These are phyloP conservation scores for Pseudoscleropodium purum DNA, from an alignment of 225 moss, liverwort and hornwort species.

Conservation along the genomic window DNA sequence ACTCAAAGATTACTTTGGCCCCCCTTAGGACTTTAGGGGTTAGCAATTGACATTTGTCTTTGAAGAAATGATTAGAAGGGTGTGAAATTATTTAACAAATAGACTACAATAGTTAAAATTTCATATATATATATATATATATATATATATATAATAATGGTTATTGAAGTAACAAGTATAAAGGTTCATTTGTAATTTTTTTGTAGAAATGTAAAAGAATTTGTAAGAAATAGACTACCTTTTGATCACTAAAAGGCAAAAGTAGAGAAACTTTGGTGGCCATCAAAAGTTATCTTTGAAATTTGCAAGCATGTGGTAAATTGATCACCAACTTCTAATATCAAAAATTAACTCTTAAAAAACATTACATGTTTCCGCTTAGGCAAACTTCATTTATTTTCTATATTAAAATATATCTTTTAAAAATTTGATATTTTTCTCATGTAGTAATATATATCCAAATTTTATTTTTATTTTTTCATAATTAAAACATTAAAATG, in stretches of 20 bases:
- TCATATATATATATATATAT: not conserved
- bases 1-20: not conserved
- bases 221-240: not conserved
- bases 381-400: not conserved
- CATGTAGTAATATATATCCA: too few species aligned
- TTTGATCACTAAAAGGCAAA: not conserved
- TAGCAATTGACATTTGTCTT: not conserved
- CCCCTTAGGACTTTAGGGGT: not conserved
- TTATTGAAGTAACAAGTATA: not conserved
- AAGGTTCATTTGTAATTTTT: not conserved
- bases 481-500: not conserved
- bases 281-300: not conserved
- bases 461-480: not conserved
- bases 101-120: not conserved
- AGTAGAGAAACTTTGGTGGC: not conserved
- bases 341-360: not conserved
- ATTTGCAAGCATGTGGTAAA: not conserved
- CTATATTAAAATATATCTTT: not conserved
- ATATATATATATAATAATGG: too few species aligned
- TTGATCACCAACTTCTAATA: not conserved
- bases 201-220: not conserved
- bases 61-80: not conserved
- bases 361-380: rapidly evolving
- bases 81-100: not conserved
- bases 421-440: not conserved